Base-by-base conservation (phyloP, 306 rosid species). In the Aeschynomene evenia region DNA sequence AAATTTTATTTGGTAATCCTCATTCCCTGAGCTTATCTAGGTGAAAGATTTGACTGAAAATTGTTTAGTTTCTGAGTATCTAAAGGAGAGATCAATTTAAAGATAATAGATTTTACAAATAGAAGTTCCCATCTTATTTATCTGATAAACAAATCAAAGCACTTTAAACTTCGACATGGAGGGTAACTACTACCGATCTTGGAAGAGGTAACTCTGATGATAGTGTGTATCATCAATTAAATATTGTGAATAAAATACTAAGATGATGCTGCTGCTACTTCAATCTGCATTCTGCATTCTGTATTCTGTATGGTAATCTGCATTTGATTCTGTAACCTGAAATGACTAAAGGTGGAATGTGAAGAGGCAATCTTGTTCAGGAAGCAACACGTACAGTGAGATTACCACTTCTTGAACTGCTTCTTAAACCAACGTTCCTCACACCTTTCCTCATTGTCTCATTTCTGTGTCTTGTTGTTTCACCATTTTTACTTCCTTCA, bases 341-440 rank as follows among this genome's bases (percentile, higher is more conserved):
- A 28, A 24, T 9, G 13, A 45, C 37, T 54, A 26, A 31, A 37
- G 50, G 37, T 63, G 12, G 12, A 36, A 55, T 31, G 15, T 53
- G 29, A 64, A 31, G 52, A 19, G 24, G 66, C 15, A 57, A 21
- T 29, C 34, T 6, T 66, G 40, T 79, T 85, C 82, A 85, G 51
- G 85, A 85, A 61, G 86, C 76, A 72, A 81, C 88, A 56, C 55
- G 79, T 59, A 85, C 88, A n/a, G 75, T 58, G 21, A 87, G 75
- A 71, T 72, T 76, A 63, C 85, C 75, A 74, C 66, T 76, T 76
- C 73, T 61, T 42, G 83, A 76, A 68, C 74, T 72, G 77, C 80
- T 81, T 49, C 79, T 73, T 28, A 70, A 52, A 39, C 77, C 83
- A 46, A 68, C 23, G 11, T 69, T 59, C 74, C 62, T 76, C 58